phyloP scores from a whole-genome alignment of 176 grass and related monocot species.

The bread wheat (Triticum aestivum) region IWGSC_CS_RefSeq_v2.1 NC_057804.1:18120347-18120846 shows the following conservation, averaged over 20 bases:
- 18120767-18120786: neutral
- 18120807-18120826: neutral
- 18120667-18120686: neutral
- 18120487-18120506: neutral
- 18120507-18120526: neutral
- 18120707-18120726: neutral
- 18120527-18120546: neutral
- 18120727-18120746: neutral
- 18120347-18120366: neutral
- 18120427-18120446: slow-evolving; percentile 22
- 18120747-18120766: neutral
- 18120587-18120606: neutral
- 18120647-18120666: neutral
- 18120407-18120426: slow-evolving; percentile 18
- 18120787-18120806: too few relatives aligned
- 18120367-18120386: neutral
- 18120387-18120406: slow-evolving; percentile 13
- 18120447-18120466: neutral
- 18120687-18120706: neutral
- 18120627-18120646: neutral
- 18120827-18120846: neutral
- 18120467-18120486: slow-evolving; percentile 24
- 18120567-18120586: neutral
- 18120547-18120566: neutral
- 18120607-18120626: neutral